Conservation (phyloP, 2,329 filamentous ascomycete genomes). For the Fusarium agapanthi region DNA sequence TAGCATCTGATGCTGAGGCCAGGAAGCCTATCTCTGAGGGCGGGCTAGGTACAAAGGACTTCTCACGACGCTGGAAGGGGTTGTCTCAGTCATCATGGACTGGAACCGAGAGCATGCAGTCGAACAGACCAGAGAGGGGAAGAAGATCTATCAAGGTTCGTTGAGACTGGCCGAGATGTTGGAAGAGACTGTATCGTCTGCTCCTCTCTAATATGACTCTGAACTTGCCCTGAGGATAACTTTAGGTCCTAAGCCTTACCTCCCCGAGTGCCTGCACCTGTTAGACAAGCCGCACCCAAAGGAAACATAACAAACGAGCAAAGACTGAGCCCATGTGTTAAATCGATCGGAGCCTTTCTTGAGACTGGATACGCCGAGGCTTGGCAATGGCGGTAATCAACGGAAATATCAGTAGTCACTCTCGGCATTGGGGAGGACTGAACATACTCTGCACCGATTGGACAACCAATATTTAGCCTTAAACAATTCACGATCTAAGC, state of each 20-base stretch:
- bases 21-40: background rate
- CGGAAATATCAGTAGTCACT: background rate
- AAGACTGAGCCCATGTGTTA: fast-evolving
- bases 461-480: background rate
- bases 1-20: background rate
- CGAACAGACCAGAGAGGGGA: background rate
- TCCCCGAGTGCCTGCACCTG: fast-evolving
- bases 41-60: background rate
- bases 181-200: background rate
- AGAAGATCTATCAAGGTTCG: background rate
- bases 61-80: background rate
- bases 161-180: background rate
- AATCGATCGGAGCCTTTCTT: background rate
- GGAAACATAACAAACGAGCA: too few relatives aligned
- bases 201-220: background rate
- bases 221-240: background rate
- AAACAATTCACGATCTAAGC: background rate
- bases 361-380: background rate
- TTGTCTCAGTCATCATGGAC: background rate
- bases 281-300: background rate
- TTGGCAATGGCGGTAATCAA: background rate
- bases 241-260: background rate
- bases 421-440: slow-evolving; percentile 1
- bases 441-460: background rate
- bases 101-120: background rate